Conservation (phyloP, 78 protist species). For the Salpingoeca rosetta region DNA sequence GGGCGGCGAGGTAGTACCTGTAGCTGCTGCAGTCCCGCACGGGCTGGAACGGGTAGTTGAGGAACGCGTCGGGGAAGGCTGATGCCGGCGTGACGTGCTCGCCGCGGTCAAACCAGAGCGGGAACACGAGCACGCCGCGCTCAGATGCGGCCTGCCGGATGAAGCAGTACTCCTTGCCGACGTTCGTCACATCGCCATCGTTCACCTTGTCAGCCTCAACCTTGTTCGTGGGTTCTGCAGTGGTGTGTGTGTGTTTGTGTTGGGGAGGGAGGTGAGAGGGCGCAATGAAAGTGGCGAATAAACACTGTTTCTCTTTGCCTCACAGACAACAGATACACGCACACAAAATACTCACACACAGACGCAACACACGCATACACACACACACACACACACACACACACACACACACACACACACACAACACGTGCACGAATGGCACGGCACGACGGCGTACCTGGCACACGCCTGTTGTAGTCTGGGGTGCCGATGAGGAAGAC, state of each 20-base stretch:
- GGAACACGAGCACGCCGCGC: background rate
- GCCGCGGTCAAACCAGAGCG: background rate
- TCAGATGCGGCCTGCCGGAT: background rate
- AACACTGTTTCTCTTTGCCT: no score
- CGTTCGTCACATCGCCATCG: background rate
- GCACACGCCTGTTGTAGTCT: background rate
- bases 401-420: no score
- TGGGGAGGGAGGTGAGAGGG: no score
- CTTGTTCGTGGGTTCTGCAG: background rate
- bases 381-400: no score
- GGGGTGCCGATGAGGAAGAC: background rate
- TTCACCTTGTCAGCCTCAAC: background rate
- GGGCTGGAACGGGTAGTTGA: background rate
- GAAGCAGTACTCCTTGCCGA: background rate
- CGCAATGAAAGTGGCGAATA: no score
- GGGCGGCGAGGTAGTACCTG: background rate
- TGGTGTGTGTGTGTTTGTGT: background rate
- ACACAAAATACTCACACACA: no score
- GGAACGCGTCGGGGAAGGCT: background rate
- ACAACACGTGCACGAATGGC: no score
- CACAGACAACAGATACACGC: no score
- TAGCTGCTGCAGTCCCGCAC: background rate
- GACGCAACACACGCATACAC: no score
- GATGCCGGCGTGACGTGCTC: background rate
- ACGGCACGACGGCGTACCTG: background rate